phyloP scores from a whole-genome alignment of 2,329 filamentous ascomycete species.

The Ophiostoma angusticollis region DNA sequence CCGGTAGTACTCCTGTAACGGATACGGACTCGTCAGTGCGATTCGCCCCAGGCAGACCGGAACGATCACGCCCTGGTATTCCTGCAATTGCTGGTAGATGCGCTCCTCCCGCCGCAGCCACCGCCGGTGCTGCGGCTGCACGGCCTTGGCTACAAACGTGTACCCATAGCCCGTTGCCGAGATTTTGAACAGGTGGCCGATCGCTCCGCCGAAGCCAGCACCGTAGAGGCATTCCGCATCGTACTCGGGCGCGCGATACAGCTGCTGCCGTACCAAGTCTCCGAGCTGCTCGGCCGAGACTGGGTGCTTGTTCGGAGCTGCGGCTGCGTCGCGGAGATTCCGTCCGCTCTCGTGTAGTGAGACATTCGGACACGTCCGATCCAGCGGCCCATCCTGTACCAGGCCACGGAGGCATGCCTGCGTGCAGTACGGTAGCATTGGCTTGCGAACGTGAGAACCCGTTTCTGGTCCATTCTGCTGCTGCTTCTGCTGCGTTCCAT shows the following conservation, averaged over 20 bases:
- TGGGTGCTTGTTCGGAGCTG: no score
- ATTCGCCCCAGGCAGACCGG: constrained; percentile 4
- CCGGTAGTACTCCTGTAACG: not conserved
- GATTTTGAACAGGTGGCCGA: constrained; percentile 1
- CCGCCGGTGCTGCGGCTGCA: not conserved
- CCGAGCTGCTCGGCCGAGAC: not conserved
- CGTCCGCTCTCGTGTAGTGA: not conserved
- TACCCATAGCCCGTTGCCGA: not conserved
- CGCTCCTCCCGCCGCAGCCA: not conserved
- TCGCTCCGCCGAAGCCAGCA: not conserved
- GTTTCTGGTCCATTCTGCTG: not conserved
- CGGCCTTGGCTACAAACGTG: constrained; percentile 1
- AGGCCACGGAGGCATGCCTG: constrained; percentile 3
- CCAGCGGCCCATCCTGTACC: not conserved
- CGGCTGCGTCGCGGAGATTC: no score
- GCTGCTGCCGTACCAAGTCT: not conserved
- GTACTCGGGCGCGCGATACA: not conserved
- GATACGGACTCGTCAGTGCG: not conserved
- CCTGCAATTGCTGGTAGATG: not conserved
- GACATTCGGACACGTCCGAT: not conserved
- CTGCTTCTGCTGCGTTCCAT: not conserved
- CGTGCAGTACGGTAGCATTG: not conserved
- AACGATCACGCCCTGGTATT: not conserved
- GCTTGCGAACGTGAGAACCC: not conserved
- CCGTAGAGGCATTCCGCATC: not conserved